These are phyloP conservation scores for Apiotrichum mycotoxinovorans DNA, from an alignment of 1,284 basidiomycete genomes.

Conservation along the genomic window DNA sequence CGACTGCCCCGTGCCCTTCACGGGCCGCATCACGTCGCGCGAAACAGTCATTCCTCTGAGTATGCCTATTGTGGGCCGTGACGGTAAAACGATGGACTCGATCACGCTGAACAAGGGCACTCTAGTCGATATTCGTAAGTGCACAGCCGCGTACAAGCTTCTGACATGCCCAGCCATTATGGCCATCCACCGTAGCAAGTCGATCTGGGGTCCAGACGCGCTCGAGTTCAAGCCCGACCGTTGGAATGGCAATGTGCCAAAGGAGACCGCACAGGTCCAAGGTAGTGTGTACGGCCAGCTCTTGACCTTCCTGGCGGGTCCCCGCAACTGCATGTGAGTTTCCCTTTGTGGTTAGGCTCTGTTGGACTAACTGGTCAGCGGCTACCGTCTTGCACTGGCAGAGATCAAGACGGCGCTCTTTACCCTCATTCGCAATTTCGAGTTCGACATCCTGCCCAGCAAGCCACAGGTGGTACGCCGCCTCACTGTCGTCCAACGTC, in stretches of 20 bases:
- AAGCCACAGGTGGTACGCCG: slow-evolving; percentile 36
- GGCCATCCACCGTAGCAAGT: slow-evolving; percentile 59
- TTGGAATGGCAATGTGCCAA: slow-evolving; percentile 13
- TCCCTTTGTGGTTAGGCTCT: no score
- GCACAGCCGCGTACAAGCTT: not conserved
- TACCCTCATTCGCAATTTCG: slow-evolving; percentile 53
- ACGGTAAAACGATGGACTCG: slow-evolving; percentile 48
- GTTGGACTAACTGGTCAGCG: not conserved
- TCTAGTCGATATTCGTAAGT: slow-evolving; percentile 41
- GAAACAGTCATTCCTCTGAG: slow-evolving; percentile 62
- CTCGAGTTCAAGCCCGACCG: slow-evolving; percentile 55
- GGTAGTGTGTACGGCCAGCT: slow-evolving; percentile 56
- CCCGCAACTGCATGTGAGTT: slow-evolving; percentile 59
- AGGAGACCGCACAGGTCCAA: slow-evolving; percentile 50
- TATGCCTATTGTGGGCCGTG: slow-evolving; percentile 43
- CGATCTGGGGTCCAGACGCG: slow-evolving; percentile 68
- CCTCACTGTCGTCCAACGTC: slow-evolving; percentile 46
- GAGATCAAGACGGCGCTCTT: slow-evolving; percentile 64
- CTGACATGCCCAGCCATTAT: not conserved
- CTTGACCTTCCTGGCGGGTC: slow-evolving; percentile 60
- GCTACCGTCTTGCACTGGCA: slow-evolving; percentile 59
- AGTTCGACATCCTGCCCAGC: slow-evolving; percentile 55
- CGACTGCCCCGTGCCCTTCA: slow-evolving; percentile 61
- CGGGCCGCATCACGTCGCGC: slow-evolving; percentile 53
- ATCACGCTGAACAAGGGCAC: slow-evolving; percentile 40